These are phyloP conservation scores for Pholiota microspora DNA, from an alignment of 768 basidiomycete species.

Conservation along the genomic window DNA sequence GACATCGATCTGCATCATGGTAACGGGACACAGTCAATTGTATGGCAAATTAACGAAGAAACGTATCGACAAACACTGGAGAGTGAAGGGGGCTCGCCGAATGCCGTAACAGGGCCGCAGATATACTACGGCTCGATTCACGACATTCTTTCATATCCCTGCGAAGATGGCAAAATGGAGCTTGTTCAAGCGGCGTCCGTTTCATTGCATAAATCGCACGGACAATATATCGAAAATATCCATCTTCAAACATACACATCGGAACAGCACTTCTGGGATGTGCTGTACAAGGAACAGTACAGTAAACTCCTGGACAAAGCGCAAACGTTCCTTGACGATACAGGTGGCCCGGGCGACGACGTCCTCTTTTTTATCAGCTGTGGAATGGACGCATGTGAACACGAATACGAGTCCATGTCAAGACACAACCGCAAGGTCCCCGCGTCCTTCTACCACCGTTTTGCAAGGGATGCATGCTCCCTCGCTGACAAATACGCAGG, in stretches of 20 bases:
- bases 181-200: constrained; percentile 87
- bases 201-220: constrained; percentile 74
- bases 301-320: constrained; percentile 63
- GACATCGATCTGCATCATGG: constrained; percentile 95
- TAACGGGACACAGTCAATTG: constrained; percentile 94
- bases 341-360: constrained; percentile 63
- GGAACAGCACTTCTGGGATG: constrained; percentile 72
- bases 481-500: constrained; percentile 65
- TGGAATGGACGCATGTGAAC: constrained; percentile 93
- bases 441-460: constrained; percentile 79
- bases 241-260: constrained; percentile 75
- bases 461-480: constrained; percentile 65
- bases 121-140: constrained; percentile 94
- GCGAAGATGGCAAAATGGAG: constrained; percentile 84
- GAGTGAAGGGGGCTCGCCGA: constrained; percentile 37
- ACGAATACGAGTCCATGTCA: constrained; percentile 90
- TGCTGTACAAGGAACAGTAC: constrained; percentile 69
- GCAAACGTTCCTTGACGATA: constrained; percentile 64
- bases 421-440: constrained; percentile 90
- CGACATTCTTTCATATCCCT: constrained; percentile 89
- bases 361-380: constrained; percentile 88
- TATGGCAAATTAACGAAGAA: constrained; percentile 91
- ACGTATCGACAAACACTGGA: constrained; percentile 70
- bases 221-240: constrained; percentile 85
- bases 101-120: constrained; percentile 44